Percentiles rank a stretch among this genome's conserved stretches.
Conservation (phyloP, 2,329 filamentous ascomycete genomes). For the Thelonectria olida region DNA sequence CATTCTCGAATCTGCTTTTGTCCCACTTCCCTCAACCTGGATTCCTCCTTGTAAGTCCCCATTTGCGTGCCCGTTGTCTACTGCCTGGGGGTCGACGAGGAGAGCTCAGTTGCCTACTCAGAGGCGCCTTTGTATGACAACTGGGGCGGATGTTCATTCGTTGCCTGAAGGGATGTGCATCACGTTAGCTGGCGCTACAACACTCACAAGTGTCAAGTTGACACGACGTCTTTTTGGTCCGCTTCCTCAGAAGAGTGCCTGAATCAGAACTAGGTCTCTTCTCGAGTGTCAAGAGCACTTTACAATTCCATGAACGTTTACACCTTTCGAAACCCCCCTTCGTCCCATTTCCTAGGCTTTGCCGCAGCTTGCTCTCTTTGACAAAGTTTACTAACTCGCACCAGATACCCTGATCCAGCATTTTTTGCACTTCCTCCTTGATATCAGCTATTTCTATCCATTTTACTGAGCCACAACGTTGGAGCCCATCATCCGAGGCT, state of each 20-base stretch:
- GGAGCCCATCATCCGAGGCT: not conserved
- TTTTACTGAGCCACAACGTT: not conserved
- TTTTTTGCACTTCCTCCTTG: not conserved
- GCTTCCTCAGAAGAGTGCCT: no score
- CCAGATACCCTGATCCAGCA: not conserved
- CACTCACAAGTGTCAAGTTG: no score
- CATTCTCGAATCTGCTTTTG: slow-evolving; percentile 13
- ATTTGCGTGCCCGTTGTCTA: slow-evolving; percentile 9
- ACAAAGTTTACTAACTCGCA: not conserved
- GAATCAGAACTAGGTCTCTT: not conserved
- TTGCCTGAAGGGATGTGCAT: no score
- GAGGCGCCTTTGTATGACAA: no score
- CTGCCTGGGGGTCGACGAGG: no score
- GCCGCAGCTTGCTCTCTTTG: not conserved
- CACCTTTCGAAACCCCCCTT: not conserved
- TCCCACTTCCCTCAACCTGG: slow-evolving; percentile 18
- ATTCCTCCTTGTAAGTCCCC: slow-evolving; percentile 23
- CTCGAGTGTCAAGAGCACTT: not conserved
- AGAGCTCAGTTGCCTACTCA: no score
- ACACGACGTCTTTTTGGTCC: no score
- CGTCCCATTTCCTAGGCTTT: not conserved
- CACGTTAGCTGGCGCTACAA: no score
- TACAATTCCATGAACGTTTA: not conserved
- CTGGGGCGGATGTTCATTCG: no score
- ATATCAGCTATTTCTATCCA: not conserved